Base-by-base conservation (phyloP, 2,329 filamentous ascomycete species). In the Ciborinia camelliae region DNA sequence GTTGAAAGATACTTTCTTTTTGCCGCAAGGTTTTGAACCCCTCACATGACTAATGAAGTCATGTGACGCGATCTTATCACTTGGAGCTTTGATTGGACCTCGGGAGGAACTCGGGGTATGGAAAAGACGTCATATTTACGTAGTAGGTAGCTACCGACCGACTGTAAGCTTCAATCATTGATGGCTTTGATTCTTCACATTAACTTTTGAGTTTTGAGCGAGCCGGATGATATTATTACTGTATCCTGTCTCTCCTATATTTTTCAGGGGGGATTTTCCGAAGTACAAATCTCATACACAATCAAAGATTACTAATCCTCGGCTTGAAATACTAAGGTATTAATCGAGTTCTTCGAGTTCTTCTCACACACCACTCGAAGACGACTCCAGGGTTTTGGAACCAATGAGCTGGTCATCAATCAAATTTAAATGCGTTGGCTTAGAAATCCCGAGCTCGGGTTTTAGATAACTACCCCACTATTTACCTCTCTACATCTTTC, bases 391-490 rank as follows among this genome's bases (percentile, higher is more conserved):
- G n/a, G n/a, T 43, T 43, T 53, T 30, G 20, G 12, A 53, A 28
- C n/a, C 3, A 26, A 43, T 14, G 30, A 43, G n/a, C 18, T 48
- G 28, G 41, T 32, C 52, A 55, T 3, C 28, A 18, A 32, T 45
- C 39, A 57, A 23, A 18, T 18, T 14, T 7, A 45, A 58, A 58
- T 47, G 54, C 15, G 54, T 47, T 58, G 54, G 54, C 54, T 58
- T 58, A 58, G 55, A 35, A 35, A 58, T 58, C 55, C 41, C 41
- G 20, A 58, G 28, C n/a, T 26, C 35, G 52, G 52, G n/a, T 20
- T 55, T 55, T 39, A 55, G 35, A 55, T 41, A 54, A 26, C 12
- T 28, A 45, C 55, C 55, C 55, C 55, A 58, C 55, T 47, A 58
- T 47, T 35, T 35, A 45, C 55, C n/a, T 58, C 15, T 35, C 20